These are phyloP conservation scores for Vittaforma corneae DNA, from an alignment of 371 early-diverging fungal species.

Conservation along the genomic window DNA sequence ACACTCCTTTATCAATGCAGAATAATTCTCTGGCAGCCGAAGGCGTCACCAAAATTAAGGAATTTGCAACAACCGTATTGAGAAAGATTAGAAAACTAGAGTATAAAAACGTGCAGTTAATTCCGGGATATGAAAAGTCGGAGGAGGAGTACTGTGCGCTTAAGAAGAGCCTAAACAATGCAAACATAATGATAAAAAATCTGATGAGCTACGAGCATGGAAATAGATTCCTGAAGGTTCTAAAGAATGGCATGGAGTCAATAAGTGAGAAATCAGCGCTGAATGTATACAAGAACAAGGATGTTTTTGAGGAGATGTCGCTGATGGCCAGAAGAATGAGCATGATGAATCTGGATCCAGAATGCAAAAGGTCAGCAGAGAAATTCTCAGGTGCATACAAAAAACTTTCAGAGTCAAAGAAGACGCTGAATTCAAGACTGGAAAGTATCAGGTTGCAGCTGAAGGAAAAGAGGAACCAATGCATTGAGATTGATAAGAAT, in stretches of 20 bases:
- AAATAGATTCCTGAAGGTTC: constrained; percentile 31
- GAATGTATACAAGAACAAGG: constrained; percentile 38
- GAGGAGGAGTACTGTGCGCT: constrained; percentile 47
- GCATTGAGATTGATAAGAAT: constrained; percentile 42
- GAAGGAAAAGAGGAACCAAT: constrained; percentile 30
- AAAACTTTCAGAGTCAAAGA: constrained; percentile 36
- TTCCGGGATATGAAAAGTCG: constrained; percentile 40
- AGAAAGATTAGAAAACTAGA: constrained; percentile 47
- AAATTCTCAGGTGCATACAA: constrained; percentile 40
- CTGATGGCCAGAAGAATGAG: constrained; percentile 10
- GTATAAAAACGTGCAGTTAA: constrained; percentile 46
- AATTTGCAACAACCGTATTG: constrained; percentile 34
- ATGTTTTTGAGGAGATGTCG: constrained; percentile 44
- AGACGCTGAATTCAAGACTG: constrained; percentile 44
- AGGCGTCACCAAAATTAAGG: constrained; percentile 11
- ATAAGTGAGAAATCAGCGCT: constrained; percentile 23
- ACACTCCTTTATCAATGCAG: no score
- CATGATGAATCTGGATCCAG: constrained; percentile 2
- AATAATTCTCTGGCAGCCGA: not conserved
- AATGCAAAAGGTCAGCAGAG: constrained; percentile 11
- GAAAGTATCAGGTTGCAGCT: constrained; percentile 23
- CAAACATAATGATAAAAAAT: constrained; percentile 15
- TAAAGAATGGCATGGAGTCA: constrained; percentile 41
- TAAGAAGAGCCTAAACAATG: constrained; percentile 29
- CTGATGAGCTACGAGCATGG: constrained; percentile 51